phyloP scores from a whole-genome alignment of 345 rosid species.

The Eucalyptus brandiana region DNA sequence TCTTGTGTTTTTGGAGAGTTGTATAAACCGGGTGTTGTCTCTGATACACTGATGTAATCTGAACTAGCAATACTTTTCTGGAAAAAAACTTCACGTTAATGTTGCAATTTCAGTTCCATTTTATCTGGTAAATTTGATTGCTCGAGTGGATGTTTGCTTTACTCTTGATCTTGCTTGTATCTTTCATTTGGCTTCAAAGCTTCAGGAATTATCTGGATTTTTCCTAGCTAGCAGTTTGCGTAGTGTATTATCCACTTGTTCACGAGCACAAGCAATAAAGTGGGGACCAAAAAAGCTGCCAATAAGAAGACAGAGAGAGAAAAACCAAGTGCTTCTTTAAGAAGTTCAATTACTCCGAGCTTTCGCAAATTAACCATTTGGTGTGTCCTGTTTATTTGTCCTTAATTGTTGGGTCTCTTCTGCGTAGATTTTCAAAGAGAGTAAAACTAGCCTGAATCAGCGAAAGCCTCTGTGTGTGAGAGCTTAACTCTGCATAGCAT shows the following conservation, averaged over 20 bases:
- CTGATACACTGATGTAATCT: not conserved
- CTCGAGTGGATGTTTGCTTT: not conserved
- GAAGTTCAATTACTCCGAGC: too few relatives aligned
- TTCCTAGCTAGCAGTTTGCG: not conserved
- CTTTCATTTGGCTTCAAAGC: too few relatives aligned
- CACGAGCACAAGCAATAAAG: not conserved
- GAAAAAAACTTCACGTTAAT: not conserved
- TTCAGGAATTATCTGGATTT: too few relatives aligned
- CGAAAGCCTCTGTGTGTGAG: not conserved
- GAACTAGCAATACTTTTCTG: not conserved
- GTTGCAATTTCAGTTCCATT: not conserved
- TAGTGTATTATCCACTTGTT: too few relatives aligned
- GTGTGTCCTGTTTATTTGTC: too few relatives aligned
- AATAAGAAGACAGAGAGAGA: too few relatives aligned
- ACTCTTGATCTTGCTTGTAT: too few relatives aligned
- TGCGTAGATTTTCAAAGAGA: not conserved
- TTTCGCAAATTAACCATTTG: too few relatives aligned
- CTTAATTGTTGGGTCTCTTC: too few relatives aligned
- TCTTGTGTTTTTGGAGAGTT: not conserved
- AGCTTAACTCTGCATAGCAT: not conserved
- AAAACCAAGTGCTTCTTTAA: too few relatives aligned
- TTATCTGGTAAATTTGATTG: not conserved
- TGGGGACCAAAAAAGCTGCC: too few relatives aligned
- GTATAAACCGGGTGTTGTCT: not conserved
- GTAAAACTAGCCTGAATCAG: not conserved